A percentile compares a stretch with the other conserved stretches of the same genome.
These are phyloP conservation scores for Phytophthora europaea DNA, from an alignment of 352 stramenopile genomes.

Conservation along the genomic window DNA sequence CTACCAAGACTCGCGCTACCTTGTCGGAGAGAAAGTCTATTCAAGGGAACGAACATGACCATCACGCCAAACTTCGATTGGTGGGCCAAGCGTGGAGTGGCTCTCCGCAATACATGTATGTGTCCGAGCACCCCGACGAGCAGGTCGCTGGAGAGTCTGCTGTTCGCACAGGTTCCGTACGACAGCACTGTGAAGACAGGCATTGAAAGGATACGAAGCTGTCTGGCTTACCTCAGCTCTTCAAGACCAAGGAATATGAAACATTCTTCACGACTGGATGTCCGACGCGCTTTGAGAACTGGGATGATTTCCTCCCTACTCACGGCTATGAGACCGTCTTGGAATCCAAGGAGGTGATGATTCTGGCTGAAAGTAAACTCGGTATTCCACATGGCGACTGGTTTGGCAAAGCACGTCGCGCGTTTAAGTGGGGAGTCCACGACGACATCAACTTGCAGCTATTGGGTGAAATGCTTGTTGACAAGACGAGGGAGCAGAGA, in stretches of 20 bases:
- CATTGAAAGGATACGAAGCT: conserved; percentile 41
- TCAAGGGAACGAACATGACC: conserved; percentile 36
- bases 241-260: conserved; percentile 57
- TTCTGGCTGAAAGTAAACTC: conserved; percentile 39
- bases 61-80: conserved; percentile 61
- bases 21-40: conserved; percentile 54
- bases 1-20: conserved; percentile 58
- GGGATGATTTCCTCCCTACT: conserved; percentile 49
- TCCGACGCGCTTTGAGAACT: conserved; percentile 52
- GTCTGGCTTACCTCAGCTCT: conserved; percentile 58
- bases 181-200: conserved; percentile 46
- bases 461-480: conserved; percentile 45
- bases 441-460: conserved; percentile 53
- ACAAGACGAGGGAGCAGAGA: conserved; percentile 48
- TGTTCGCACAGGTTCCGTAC: conserved; percentile 61
- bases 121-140: conserved; percentile 69
- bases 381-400: conserved; percentile 46
- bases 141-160: conserved; percentile 59
- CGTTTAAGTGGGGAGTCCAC: conserved; percentile 53
- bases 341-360: conserved; percentile 44
- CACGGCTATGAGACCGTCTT: conserved; percentile 60
- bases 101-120: conserved; percentile 59
- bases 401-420: conserved; percentile 24
- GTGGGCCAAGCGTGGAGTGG: conserved; percentile 57
- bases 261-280: conserved; percentile 56